Conservation (phyloP, 176 grass and related monocot genomes). For the Cenchrus fungigraminus region DNA sequence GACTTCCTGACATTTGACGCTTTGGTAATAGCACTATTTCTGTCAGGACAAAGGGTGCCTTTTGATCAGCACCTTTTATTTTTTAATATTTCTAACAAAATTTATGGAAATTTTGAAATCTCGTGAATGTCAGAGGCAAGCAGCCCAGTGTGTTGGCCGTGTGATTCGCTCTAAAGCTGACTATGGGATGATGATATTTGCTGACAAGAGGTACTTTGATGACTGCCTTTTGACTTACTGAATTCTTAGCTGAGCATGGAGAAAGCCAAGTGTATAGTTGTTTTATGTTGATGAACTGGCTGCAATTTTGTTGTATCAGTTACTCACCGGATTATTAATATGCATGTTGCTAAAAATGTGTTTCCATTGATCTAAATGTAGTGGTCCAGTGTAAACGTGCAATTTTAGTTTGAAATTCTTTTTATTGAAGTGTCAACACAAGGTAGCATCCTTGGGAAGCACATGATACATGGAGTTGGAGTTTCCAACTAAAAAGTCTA, state of each 20-base stretch:
- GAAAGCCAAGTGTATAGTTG: constrained; percentile 21
- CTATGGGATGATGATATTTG: constrained; percentile 99
- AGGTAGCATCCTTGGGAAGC: not conserved
- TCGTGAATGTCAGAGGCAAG: constrained; percentile 72
- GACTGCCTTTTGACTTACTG: constrained; percentile 19
- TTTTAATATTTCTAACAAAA: constrained; percentile 20
- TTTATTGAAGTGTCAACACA: not conserved
- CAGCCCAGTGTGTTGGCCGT: constrained; percentile 95
- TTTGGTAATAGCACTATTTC: constrained; percentile 60
- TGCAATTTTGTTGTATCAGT: constrained; percentile 8
- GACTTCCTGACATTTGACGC: constrained; percentile 97
- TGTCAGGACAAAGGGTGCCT: not conserved
- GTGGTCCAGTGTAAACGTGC: not conserved
- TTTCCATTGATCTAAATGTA: not conserved
- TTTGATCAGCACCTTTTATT: not conserved
- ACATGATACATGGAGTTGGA: constrained; percentile 5
- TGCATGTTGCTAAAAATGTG: constrained; percentile 6
- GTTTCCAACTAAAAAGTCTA: constrained; percentile 14
- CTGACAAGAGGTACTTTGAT: constrained; percentile 83
- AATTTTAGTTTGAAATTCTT: not conserved
- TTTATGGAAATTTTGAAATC: constrained; percentile 10
- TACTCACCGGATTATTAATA: not conserved
- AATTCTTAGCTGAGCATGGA: constrained; percentile 2
- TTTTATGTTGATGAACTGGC: not conserved
- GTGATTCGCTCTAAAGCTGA: constrained; percentile 98